Conservation (phyloP, 2,329 filamentous ascomycete species). For the Penicillium rolfsii region DNA sequence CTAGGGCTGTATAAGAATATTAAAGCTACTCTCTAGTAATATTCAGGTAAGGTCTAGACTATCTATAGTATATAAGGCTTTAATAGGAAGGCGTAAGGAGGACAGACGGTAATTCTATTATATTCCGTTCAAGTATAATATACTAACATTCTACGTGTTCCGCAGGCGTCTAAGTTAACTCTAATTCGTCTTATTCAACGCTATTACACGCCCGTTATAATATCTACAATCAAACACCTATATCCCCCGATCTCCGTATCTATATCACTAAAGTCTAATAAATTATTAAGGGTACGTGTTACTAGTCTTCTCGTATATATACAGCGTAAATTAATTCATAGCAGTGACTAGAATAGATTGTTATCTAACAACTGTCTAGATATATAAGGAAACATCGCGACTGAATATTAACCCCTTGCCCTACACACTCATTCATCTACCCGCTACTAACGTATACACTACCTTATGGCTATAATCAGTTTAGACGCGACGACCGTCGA, state of each 20-base stretch:
- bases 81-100: not conserved
- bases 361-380: not conserved
- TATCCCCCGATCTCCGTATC: not conserved
- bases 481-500: not conserved
- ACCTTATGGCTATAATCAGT: not conserved
- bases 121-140: not conserved
- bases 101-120: not conserved
- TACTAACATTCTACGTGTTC: not conserved
- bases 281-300: not conserved
- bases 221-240: not conserved
- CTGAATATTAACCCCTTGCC: not conserved
- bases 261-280: not conserved
- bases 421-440: not conserved
- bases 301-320: not conserved
- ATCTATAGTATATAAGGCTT: not conserved
- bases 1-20: not conserved
- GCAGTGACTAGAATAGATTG: not conserved
- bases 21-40: no score
- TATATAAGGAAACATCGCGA: not conserved
- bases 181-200: not conserved
- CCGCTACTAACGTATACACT: not conserved
- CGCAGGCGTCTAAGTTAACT: not conserved
- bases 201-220: not conserved
- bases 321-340: not conserved
- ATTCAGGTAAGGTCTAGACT: not conserved